Percentiles rank a stretch among this genome's conserved stretches.
These are phyloP conservation scores for Globisporangium takayamanum DNA, from an alignment of 352 stramenopile species.

Conservation along the genomic window DNA sequence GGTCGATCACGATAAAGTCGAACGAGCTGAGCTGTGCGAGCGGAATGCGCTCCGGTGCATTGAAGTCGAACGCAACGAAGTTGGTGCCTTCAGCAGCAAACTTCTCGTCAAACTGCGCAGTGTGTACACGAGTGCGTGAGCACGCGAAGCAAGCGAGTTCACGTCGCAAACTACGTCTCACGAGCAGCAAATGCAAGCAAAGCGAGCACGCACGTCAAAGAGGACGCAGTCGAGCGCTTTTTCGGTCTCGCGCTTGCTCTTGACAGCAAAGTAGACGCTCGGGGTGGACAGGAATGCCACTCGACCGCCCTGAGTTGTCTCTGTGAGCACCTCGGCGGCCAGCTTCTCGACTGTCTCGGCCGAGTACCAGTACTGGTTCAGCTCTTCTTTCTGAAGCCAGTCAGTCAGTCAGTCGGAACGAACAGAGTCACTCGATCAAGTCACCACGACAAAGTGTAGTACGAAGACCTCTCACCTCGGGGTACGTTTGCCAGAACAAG, in stretches of 20 bases:
- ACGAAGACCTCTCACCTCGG: constrained; percentile 30
- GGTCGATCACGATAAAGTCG: constrained; percentile 91
- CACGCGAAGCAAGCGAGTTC: neutral
- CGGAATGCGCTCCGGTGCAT: constrained; percentile 64
- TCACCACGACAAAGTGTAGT: neutral
- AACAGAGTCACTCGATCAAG: too few species aligned
- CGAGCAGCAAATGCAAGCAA: constrained; percentile 2
- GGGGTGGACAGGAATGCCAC: constrained; percentile 93
- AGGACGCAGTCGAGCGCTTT: constrained; percentile 54
- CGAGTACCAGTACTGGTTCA: constrained; percentile 98
- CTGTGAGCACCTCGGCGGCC: constrained; percentile 50
- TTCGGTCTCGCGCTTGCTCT: constrained; percentile 19
- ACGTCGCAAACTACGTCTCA: neutral
- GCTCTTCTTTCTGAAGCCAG: constrained; percentile 76
- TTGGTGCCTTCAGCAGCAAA: constrained; percentile 45
- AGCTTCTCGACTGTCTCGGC: constrained; percentile 75
- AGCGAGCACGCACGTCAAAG: constrained; percentile 77
- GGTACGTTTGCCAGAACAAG: constrained; percentile 66
- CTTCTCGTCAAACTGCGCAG: constrained; percentile 74
- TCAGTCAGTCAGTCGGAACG: neutral
- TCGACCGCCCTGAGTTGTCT: constrained; percentile 30
- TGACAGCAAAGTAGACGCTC: constrained; percentile 90
- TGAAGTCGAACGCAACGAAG: constrained; percentile 91
- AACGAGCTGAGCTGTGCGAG: constrained; percentile 52
- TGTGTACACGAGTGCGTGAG: neutral